A percentile compares a stretch with the other conserved stretches of the same genome.
phyloP scores from a whole-genome alignment of 2,329 filamentous ascomycete species.

The Cytospora schulzeri region DNA sequence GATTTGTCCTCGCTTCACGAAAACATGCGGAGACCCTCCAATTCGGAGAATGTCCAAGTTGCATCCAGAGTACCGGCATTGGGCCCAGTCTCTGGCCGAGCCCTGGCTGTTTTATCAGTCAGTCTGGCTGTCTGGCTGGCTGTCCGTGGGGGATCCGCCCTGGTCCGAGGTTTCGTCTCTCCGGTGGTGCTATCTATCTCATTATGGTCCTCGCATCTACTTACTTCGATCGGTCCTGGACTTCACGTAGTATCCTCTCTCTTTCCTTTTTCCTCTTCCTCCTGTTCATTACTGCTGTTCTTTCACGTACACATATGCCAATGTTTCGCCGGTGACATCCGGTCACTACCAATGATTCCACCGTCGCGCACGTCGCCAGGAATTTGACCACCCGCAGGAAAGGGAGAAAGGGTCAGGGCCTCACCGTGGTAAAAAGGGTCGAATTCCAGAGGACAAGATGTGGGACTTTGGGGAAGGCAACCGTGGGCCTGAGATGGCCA shows the following conservation, averaged over 20 bases:
- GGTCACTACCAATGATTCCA: constrained; percentile 11
- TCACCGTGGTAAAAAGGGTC: not conserved
- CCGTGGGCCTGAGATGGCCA: constrained; percentile 24
- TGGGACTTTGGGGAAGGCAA: constrained; percentile 27
- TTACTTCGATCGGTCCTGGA: not conserved
- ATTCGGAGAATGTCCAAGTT: constrained; percentile 14
- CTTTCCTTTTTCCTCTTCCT: not conserved
- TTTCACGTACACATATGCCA: not conserved
- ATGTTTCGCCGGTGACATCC: constrained; percentile 3
- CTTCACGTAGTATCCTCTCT: constrained; percentile 3
- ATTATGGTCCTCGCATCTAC: constrained; percentile 15
- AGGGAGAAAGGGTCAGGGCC: not conserved
- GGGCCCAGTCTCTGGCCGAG: not conserved
- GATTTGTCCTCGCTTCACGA: constrained; percentile 22
- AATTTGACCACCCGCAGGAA: constrained; percentile 16
- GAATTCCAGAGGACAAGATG: constrained; percentile 10
- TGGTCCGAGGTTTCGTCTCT: not conserved
- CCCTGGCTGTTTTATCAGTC: not conserved
- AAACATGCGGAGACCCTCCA: constrained; percentile 6
- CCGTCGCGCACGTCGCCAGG: constrained; percentile 2
- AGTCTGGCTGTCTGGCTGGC: no score
- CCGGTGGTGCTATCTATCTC: constrained; percentile 9
- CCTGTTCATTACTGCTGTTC: not conserved
- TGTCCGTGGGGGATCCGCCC: not conserved
- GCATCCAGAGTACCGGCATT: not conserved